Conservation (phyloP, 768 basidiomycete genomes). For the Amanita fuliginea region DNA sequence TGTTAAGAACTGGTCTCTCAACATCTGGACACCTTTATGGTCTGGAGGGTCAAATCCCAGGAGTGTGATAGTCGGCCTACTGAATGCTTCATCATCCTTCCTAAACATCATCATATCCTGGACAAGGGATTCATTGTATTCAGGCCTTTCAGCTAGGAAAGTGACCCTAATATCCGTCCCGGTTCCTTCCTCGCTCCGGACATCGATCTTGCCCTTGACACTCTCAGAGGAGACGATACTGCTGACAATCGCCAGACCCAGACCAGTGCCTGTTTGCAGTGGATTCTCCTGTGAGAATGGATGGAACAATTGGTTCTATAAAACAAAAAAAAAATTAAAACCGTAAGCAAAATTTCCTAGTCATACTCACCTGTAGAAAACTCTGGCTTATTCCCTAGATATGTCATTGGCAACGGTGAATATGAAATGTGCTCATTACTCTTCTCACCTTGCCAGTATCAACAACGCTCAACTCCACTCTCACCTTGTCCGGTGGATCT, state of each 20-base stretch:
- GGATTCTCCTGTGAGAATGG: slow-evolving; percentile 98
- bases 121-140: slow-evolving; percentile 18
- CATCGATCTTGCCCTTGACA: slow-evolving; percentile 86
- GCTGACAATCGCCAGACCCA: slow-evolving; percentile 92
- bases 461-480: slow-evolving; percentile 72
- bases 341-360: background rate
- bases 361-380: slow-evolving; percentile 65
- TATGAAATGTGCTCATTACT: background rate
- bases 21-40: slow-evolving; percentile 57
- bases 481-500: slow-evolving; percentile 47
- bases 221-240: slow-evolving; percentile 81
- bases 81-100: slow-evolving; percentile 20
- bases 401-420: background rate
- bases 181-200: slow-evolving; percentile 81
- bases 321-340: background rate
- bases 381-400: slow-evolving; percentile 79
- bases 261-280: slow-evolving; percentile 83
- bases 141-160: slow-evolving; percentile 58
- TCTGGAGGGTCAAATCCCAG: slow-evolving; percentile 52
- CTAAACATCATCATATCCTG: slow-evolving; percentile 38
- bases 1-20: slow-evolving; percentile 47
- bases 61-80: slow-evolving; percentile 47
- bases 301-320: slow-evolving; percentile 86
- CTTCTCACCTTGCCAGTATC: slow-evolving; percentile 77
- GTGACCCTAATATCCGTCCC: slow-evolving; percentile 89